Evolutionary conservation across 164 flowering plant species (phyloP).

Genomic region (Vitis vinifera): DNA sequence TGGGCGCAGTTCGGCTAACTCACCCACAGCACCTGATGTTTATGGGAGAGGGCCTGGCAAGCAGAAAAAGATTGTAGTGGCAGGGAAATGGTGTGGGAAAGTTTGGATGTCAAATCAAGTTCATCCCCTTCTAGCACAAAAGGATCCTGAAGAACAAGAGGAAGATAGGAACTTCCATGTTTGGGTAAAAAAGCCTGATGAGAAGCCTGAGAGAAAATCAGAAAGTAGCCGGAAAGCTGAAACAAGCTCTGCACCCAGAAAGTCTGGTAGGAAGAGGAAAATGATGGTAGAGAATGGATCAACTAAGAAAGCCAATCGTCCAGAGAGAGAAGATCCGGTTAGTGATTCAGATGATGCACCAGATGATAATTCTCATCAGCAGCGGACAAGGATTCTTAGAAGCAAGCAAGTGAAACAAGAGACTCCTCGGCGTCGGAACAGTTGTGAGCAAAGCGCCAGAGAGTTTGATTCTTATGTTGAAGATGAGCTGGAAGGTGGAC

Average conservation of each 20-base stretch:
- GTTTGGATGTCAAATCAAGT: conserved; percentile 98
- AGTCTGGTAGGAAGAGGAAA: conserved; percentile 53
- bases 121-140: conserved; percentile 63
- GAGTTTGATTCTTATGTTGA: conserved; percentile 27
- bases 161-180: conserved; percentile 20
- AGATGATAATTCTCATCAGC: conserved; percentile 21
- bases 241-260: conserved; percentile 23
- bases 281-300: conserved; percentile 27
- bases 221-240: conserved; percentile 19
- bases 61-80: conserved; percentile 72
- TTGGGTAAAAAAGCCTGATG: conserved; percentile 26
- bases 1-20: conserved; percentile 54
- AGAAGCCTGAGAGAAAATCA: conserved; percentile 33
- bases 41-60: conserved; percentile 39
- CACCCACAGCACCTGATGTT: conserved; percentile 31
- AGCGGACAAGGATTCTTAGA: conserved; percentile 21
- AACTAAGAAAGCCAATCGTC: conserved; percentile 36
- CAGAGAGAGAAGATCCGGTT: conserved; percentile 16
- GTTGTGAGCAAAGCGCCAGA: conserved; percentile 12
- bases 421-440: conserved; percentile 21
- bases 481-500: conserved; percentile 60
- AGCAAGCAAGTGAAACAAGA: conserved; percentile 32
- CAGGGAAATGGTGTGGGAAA: conserved; percentile 99
- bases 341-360: conserved; percentile 28
- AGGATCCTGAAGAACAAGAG: conserved; percentile 43